These are phyloP conservation scores for Cinnamomum micranthum DNA, from an alignment of 164 flowering plant species.

Conservation along the genomic window DNA sequence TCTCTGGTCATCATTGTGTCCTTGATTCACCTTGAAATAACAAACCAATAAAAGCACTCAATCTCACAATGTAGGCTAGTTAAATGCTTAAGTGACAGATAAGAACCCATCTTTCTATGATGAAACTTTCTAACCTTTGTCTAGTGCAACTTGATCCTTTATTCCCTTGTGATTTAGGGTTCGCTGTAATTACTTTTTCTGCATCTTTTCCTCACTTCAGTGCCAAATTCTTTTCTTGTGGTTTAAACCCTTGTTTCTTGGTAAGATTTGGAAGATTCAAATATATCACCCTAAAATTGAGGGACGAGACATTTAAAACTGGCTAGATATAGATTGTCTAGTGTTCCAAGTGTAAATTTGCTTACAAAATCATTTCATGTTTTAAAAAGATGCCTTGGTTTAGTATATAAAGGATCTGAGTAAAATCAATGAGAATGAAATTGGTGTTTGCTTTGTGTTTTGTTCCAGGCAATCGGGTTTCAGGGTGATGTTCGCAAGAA, in stretches of 20 bases:
- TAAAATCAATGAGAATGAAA: neutral
- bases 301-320: too few relatives aligned
- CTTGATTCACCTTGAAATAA: neutral
- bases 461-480: slow-evolving; percentile 64
- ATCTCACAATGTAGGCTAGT: neutral
- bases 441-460: neutral
- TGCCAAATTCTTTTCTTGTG: neutral
- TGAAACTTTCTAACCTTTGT: neutral
- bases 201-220: neutral
- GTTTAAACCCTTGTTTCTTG: neutral
- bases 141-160: neutral
- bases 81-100: neutral
- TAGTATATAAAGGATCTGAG: neutral
- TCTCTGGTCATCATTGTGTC: neutral
- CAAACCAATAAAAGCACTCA: too few relatives aligned
- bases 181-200: neutral
- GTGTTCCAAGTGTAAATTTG: too few relatives aligned
- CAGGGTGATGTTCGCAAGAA: slow-evolving; percentile 83
- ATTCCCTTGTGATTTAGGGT: neutral
- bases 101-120: neutral
- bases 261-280: neutral
- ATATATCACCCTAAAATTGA: neutral
- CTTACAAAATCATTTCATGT: neutral
- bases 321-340: too few relatives aligned
- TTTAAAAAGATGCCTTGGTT: neutral